phyloP scores from a whole-genome alignment of 1,139 yeast species.

The Blastobotrys illinoisensis region DNA sequence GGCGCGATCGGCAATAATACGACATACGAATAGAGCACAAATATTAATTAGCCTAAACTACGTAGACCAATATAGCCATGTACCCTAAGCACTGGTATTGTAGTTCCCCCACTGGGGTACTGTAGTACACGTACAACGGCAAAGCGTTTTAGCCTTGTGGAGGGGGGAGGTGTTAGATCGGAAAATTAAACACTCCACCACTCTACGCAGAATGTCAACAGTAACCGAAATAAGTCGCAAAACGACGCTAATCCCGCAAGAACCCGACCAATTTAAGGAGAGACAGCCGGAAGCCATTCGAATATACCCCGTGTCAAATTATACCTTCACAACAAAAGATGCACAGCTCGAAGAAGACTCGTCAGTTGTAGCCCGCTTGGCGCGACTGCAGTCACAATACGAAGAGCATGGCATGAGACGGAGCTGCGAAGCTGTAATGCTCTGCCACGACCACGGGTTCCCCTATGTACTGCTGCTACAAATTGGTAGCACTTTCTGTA shows the following conservation, averaged over 20 bases:
- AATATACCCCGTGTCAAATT: constrained; percentile 33
- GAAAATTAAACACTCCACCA: constrained; percentile 1
- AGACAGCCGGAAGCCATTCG: constrained; percentile 25
- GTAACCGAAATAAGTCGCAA: constrained; percentile 3
- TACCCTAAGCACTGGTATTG: too few relatives aligned
- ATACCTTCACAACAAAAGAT: constrained; percentile 32
- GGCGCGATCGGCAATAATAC: too few relatives aligned
- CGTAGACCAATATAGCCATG: too few relatives aligned
- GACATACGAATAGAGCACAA: too few relatives aligned
- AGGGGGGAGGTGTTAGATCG: too few relatives aligned
- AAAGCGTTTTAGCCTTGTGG: too few relatives aligned
- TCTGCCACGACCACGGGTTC: constrained; percentile 35
- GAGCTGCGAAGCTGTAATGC: constrained; percentile 33
- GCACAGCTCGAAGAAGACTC: constrained; percentile 33
- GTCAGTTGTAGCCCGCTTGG: constrained; percentile 28
- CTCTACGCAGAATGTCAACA: constrained; percentile 29
- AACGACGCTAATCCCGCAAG: constrained; percentile 6
- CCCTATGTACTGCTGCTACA: constrained; percentile 34
- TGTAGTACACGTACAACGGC: too few relatives aligned
- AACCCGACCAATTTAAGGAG: constrained; percentile 17
- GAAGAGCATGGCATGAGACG: constrained; percentile 33
- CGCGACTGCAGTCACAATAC: constrained; percentile 30
- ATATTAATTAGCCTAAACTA: too few relatives aligned
- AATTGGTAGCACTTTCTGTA: constrained; percentile 30
- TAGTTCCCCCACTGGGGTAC: too few relatives aligned